phyloP scores from a whole-genome alignment of 2,329 filamentous ascomycete species.

The Chaetomium strumarium region DNA sequence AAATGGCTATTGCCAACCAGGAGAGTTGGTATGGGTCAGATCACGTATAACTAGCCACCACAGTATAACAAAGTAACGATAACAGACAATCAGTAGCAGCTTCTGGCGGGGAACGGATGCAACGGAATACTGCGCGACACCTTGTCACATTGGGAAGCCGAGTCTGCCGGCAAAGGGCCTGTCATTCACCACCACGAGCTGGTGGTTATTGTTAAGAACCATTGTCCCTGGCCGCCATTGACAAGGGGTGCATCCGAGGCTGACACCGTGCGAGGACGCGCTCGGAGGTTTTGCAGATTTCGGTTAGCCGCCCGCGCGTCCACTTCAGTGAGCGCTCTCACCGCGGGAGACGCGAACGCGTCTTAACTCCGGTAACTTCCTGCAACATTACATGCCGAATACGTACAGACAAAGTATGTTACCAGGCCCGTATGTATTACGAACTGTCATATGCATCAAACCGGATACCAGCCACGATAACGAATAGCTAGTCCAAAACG shows the following conservation, averaged over 20 bases:
- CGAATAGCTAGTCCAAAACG: too few species aligned
- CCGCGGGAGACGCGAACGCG: too few species aligned
- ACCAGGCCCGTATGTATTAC: too few species aligned
- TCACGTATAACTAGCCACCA: background rate
- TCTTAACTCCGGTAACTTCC: too few species aligned
- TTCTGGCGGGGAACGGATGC: conserved; percentile 4
- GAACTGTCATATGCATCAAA: too few species aligned
- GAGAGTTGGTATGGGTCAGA: background rate
- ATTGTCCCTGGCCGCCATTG: background rate
- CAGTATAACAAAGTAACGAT: too few species aligned
- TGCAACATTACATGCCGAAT: too few species aligned
- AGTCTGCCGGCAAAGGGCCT: background rate
- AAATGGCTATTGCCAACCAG: background rate
- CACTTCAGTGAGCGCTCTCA: too few species aligned
- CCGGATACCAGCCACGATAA: too few species aligned
- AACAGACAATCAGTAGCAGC: background rate
- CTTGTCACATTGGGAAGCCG: conserved; percentile 1
- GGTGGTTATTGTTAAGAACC: background rate
- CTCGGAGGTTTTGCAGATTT: too few species aligned
- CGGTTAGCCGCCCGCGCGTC: too few species aligned
- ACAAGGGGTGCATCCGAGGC: background rate
- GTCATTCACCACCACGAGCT: background rate
- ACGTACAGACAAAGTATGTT: too few species aligned
- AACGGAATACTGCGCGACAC: conserved; percentile 2
- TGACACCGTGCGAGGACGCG: conserved; percentile 1